Percentiles rank a stretch among this genome's conserved stretches.
Evolutionary conservation across 2,329 filamentous ascomycete genomes (phyloP).

Genomic region (Aspergillus ibericus): DNA sequence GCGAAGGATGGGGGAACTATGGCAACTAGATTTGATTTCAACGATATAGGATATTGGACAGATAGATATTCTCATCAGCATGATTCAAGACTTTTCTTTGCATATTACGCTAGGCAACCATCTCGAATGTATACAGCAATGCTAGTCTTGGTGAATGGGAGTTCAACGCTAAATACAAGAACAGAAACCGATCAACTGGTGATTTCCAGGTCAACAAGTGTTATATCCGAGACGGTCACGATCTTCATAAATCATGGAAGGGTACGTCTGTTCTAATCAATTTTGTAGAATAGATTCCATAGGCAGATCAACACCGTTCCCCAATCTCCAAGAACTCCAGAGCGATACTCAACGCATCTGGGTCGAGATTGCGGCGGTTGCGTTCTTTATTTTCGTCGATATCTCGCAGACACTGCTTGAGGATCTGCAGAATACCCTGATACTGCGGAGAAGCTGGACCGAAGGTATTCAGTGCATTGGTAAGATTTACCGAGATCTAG

Average conservation of each 20-base stretch:
- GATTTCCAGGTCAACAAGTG: background rate
- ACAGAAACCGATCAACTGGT: background rate
- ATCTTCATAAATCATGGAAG: no score
- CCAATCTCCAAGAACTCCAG: constrained; percentile 36
- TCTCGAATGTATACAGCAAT: background rate
- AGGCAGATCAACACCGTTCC: background rate
- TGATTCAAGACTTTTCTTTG: background rate
- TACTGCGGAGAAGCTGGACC: constrained; percentile 40
- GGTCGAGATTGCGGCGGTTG: constrained; percentile 22
- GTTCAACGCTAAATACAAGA: background rate
- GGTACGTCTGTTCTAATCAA: background rate
- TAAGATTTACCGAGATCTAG: constrained; percentile 45
- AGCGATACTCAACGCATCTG: constrained; percentile 33
- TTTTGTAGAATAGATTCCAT: background rate
- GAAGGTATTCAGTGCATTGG: constrained; percentile 42
- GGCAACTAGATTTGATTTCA: background rate
- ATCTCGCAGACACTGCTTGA: constrained; percentile 34
- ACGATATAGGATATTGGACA: background rate
- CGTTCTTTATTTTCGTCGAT: constrained; percentile 23
- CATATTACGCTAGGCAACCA: background rate
- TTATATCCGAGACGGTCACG: no score
- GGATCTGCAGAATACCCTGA: constrained; percentile 36
- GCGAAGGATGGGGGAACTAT: background rate
- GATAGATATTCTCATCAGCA: background rate
- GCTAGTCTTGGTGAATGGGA: no score